These are phyloP conservation scores for Macrophomina tecta DNA, from an alignment of 2,329 filamentous ascomycete genomes.

Conservation along the genomic window DNA sequence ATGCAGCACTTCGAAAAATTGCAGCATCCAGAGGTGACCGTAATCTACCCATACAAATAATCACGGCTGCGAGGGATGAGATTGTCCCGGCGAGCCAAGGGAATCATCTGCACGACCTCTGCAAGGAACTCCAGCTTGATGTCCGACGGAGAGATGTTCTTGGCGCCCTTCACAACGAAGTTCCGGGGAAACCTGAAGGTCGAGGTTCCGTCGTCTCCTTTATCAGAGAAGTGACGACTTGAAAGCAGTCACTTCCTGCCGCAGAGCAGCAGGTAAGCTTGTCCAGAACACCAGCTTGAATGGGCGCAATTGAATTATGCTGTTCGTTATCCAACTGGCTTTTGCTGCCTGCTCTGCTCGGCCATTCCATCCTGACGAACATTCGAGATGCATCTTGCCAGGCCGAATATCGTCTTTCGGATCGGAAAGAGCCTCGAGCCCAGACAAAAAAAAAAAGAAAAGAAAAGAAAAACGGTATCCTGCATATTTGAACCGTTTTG, in stretches of 20 bases:
- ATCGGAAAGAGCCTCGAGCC: not conserved
- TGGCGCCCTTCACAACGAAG: constrained; percentile 59
- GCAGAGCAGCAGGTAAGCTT: too few relatives aligned
- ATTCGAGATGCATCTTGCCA: too few relatives aligned
- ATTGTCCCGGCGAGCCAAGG: constrained; percentile 66
- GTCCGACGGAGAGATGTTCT: constrained; percentile 48
- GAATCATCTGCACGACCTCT: constrained; percentile 55
- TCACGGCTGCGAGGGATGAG: constrained; percentile 62
- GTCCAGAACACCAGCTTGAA: too few relatives aligned
- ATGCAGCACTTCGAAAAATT: constrained; percentile 48
- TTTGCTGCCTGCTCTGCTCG: too few relatives aligned
- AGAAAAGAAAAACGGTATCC: not conserved
- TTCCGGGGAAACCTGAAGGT: constrained; percentile 43
- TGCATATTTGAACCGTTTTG: not conserved
- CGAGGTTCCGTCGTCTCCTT: constrained; percentile 13
- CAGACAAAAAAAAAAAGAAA: not conserved
- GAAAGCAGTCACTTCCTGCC: not conserved
- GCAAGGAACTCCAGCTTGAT: constrained; percentile 42
- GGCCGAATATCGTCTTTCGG: too few relatives aligned
- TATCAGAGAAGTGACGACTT: not conserved
- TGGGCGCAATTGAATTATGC: too few relatives aligned
- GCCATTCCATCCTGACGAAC: too few relatives aligned
- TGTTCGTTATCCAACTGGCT: too few relatives aligned
- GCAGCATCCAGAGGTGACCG: constrained; percentile 33
- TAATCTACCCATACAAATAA: constrained; percentile 55